Evolutionary conservation across 176 grass and related monocot species (phyloP), one percentile per base, ranked within the genome.

Genomic region (Zoysia pacifica): DNA sequence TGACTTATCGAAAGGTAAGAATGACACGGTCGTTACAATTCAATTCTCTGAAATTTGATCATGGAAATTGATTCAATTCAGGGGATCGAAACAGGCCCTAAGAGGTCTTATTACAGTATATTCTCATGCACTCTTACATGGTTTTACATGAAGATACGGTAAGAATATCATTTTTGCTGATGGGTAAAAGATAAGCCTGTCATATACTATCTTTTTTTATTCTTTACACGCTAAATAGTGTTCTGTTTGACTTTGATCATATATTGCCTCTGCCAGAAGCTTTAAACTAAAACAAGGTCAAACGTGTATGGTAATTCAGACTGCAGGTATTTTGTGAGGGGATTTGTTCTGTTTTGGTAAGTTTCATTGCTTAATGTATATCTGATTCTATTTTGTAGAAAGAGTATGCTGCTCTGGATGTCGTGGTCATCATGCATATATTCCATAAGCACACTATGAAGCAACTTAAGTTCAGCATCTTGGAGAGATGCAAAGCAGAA

Each of bases 391-490:
- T 69, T 75, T 66, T 93, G 67, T 75, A 98, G 95, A 94, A 87
- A 91, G 92, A 94, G 77, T 98, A 98, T 86, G 95, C 95, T 8
- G 95, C 92, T 64, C 89, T 98, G 74, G 95, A 94, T 69, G 92
- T 92, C 13, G 95, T 41, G 45, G 95, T 94, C 74, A 85, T 98
- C 41, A 88, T 98, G 72, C 95, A 89, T 76, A 94, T 98, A 83
- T 91, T 98, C 89, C 90, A 84, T 78, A 51, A 58, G 56, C 92
- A 93, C 70, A 74, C 94, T 42, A 71, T 72, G 45, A 89, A 72
- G 67, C 92, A 93, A 48, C 67, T 83, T 66, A 72, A 93, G 61
- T 89, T 88, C 81, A 86, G 75, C 78, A 72, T 81, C 56, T 83
- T 70, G 11, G 84, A 93, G 68, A 79, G 77, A 20, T 83, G 79